Conservation (phyloP, 768 basidiomycete genomes). For the Lentinula aciculospora region DNA sequence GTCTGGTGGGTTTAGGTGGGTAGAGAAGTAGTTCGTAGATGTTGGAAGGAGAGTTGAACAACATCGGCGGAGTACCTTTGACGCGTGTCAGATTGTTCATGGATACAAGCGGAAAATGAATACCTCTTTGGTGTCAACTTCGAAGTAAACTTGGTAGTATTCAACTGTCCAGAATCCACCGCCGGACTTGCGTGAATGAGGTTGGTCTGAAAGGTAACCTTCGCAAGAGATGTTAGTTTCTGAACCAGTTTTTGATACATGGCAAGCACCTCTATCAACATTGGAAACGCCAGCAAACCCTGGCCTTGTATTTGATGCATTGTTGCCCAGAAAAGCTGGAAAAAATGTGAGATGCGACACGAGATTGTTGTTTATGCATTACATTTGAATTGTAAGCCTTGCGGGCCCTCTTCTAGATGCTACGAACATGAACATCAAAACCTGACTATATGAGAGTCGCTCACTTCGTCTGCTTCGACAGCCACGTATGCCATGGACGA, state of each 20-base stretch:
- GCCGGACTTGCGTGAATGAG: conserved; percentile 35
- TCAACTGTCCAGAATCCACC: conserved; percentile 77
- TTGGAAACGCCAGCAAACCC: conserved; percentile 35
- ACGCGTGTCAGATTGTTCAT: neutral
- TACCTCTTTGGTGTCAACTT: conserved; percentile 78
- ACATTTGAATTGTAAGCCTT: conserved; percentile 74
- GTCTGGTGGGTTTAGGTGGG: conserved; percentile 64
- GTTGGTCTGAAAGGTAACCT: conserved; percentile 65
- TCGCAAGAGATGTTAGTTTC: neutral
- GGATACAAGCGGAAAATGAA: conserved; percentile 9
- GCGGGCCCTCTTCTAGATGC: conserved; percentile 61
- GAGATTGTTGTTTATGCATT: neutral
- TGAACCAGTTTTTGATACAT: neutral
- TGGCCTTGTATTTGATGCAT: conserved; percentile 21
- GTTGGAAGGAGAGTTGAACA: conserved; percentile 76
- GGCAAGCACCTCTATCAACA: conserved; percentile 42
- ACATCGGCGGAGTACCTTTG: conserved; percentile 69
- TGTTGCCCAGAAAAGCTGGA: conserved; percentile 54
- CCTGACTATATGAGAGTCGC: neutral
- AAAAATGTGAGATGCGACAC: neutral
- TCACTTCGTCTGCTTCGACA: conserved; percentile 8
- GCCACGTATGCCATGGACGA: conserved; percentile 29
- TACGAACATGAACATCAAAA: conserved; percentile 16
- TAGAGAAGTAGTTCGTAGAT: conserved; percentile 55
- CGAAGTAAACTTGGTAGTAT: conserved; percentile 85